Evolutionary conservation across 75 land plant species (phyloP), one percentile per base, ranked within the genome.

Genomic region (Picea glauca): DNA sequence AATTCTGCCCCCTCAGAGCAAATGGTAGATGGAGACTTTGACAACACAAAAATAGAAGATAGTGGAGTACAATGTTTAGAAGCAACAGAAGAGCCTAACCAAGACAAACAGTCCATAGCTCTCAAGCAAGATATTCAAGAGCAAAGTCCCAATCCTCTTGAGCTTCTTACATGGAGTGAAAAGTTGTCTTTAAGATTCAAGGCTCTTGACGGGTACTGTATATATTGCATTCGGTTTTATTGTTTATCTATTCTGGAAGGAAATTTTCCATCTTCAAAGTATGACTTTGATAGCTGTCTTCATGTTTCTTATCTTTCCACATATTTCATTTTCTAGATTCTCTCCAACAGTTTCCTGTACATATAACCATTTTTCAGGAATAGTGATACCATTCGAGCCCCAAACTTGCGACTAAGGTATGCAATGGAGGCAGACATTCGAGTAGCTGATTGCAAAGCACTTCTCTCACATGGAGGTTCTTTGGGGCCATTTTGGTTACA

Each of bases 371-470:
- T 7, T 74, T 56, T 66, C 77, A 85, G 87, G 83, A 62, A 67
- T 40, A 33, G 14, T 54, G 70, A 50, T 12, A 14, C 75, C 20
- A 40, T 78, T 35, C 72, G 30, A 58, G 81, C 77, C 56, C 76
- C 79, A 54, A 81, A 78, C 33, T 60, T 58, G 81, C 72, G 38
- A 14, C 77, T 65, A 60, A 87, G 84, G 64, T 87, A 64, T 62
- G 76, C 68, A 12, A 60, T 79, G 72, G 91, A 89, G 73, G 77
- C 87, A 88, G 94, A 94, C 35, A 78, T 88, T 31, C 84, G 97
- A 58, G 85, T 94, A 35, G 85, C 86, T 62, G 99, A 94, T 77
- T 82, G 93, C 68, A 91, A 81, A 78, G 86, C 90, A 40, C 87
- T 96, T 54, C 76, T 81, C 35, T 58, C 88, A 31, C 83, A 80